Evolutionary conservation across 441 rosid species (phyloP).

Genomic region (Adansonia grandidieri): DNA sequence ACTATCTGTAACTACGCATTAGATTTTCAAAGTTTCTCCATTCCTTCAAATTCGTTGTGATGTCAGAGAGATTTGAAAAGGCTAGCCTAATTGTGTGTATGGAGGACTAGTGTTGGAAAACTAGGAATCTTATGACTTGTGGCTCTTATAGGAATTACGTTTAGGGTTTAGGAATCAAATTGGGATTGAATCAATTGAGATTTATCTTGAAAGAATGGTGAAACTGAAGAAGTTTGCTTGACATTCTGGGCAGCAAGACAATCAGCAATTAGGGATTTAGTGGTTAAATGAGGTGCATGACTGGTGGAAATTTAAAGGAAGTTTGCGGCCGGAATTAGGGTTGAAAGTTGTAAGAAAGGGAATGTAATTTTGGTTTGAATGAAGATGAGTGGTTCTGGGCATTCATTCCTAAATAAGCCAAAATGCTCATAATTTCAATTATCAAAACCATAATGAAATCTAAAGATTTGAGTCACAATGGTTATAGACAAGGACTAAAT

Average conservation of each 20-base stretch:
- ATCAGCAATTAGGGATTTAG: background rate
- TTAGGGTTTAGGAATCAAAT: background rate
- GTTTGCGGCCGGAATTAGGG: background rate
- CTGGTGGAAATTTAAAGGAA: constrained; percentile 16
- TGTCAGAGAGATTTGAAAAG: background rate
- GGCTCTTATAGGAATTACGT: background rate
- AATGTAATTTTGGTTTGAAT: background rate
- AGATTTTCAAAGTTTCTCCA: background rate
- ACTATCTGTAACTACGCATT: background rate
- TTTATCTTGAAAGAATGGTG: background rate
- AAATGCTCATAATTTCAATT: background rate
- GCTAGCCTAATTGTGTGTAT: background rate
- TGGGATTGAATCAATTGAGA: background rate
- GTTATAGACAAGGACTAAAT: constrained; percentile 1
- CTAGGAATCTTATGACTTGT: constrained; percentile 9
- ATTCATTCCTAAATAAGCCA: background rate
- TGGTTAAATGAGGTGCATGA: background rate
- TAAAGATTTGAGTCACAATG: background rate
- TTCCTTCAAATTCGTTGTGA: background rate
- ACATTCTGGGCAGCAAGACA: constrained; percentile 7
- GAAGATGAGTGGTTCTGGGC: background rate
- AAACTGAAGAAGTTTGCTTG: background rate
- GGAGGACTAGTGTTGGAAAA: background rate
- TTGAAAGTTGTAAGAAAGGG: constrained; percentile 1
- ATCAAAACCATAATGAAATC: background rate